Evolutionary conservation across 352 stramenopile species (phyloP), one percentile per base, ranked within the genome.

Genomic region (Globisporangium uncinulatum): DNA sequence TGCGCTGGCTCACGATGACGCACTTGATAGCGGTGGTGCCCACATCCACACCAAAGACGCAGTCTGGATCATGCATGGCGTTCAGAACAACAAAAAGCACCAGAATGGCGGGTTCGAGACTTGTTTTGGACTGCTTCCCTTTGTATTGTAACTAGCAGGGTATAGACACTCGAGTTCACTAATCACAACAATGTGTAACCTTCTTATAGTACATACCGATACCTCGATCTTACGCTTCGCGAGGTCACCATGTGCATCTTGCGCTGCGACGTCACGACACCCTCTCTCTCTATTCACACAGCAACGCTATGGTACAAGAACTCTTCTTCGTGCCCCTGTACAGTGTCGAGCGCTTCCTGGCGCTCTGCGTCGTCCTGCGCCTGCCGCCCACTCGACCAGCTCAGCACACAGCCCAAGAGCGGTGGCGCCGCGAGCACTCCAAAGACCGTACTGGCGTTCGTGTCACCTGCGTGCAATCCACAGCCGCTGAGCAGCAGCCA

Each of bases 11-110:
- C 49, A 89, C 72, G 20, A 91, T 24, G 46, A 73, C 76, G 58
- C 76, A 89, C 60, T 94, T 94, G 51, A 94, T 67, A 6, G 83
- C 81, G 1, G 79, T 92, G 15, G 83, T 92, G 52, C 83, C 83
- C 17, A 94, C 71, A 57, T 94, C 83, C 20, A 94, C 19, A 5
- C 83, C 83, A 21, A 91, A 75, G 0, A 80, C 15, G 45, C 49
- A 54, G 19, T 9, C 45, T 19, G 45, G 17, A n/a, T 11, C 11
- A 8, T 8, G 5, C 42, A 47, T 47, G 42, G 5, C 9, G 32
- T 9, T 37, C 3, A 44, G 1, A 15, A 17, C 39, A 15, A 44
- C 7, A 5, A 4, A 17, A 19, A 6, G 39, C 6, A 44, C 7
- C 9, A 44, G 39, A 15, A 44, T 11, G 39, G n/a, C n/a, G n/a